Evolutionary conservation across 768 basidiomycete genomes (phyloP).

Genomic region (Pulveroboletus frians): DNA sequence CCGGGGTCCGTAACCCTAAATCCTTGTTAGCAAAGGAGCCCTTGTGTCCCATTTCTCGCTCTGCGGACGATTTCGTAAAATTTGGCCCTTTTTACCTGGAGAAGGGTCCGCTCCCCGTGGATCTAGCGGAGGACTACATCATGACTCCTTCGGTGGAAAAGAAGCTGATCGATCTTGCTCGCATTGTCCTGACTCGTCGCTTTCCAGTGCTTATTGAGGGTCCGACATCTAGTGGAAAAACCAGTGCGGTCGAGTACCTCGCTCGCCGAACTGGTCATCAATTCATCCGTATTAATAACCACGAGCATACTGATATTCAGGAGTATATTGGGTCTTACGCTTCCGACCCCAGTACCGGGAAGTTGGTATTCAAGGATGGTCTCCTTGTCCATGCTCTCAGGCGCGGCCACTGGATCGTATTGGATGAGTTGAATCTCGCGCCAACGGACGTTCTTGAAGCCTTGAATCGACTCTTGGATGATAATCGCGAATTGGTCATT

Average conservation of each 20-base stretch:
- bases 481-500: slow-evolving; percentile 93
- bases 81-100: slow-evolving; percentile 91
- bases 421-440: slow-evolving; percentile 96
- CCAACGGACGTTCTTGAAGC: slow-evolving; percentile 98
- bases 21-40: slow-evolving; percentile 75
- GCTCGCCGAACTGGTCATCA: slow-evolving; percentile 89
- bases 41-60: slow-evolving; percentile 40
- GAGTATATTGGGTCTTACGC: slow-evolving; percentile 97
- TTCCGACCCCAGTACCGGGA: slow-evolving; percentile 89
- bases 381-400: slow-evolving; percentile 88
- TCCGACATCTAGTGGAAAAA: slow-evolving; percentile 96
- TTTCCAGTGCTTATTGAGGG: slow-evolving; percentile 98
- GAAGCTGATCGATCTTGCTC: slow-evolving; percentile 91
- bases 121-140: slow-evolving; percentile 77
- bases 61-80: slow-evolving; percentile 60
- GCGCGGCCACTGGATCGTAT: slow-evolving; percentile 93
- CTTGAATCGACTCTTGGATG: slow-evolving; percentile 91
- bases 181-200: slow-evolving; percentile 80
- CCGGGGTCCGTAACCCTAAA: slow-evolving; percentile 71
- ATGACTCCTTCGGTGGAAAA: slow-evolving; percentile 92
- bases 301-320: slow-evolving; percentile 99
- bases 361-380: slow-evolving; percentile 91
- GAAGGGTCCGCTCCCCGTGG: slow-evolving; percentile 62
- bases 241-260: slow-evolving; percentile 93
- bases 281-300: slow-evolving; percentile 98